phyloP scores from a whole-genome alignment of 2,329 filamentous ascomycete species.

The Colletotrichum spaethianum region DNA sequence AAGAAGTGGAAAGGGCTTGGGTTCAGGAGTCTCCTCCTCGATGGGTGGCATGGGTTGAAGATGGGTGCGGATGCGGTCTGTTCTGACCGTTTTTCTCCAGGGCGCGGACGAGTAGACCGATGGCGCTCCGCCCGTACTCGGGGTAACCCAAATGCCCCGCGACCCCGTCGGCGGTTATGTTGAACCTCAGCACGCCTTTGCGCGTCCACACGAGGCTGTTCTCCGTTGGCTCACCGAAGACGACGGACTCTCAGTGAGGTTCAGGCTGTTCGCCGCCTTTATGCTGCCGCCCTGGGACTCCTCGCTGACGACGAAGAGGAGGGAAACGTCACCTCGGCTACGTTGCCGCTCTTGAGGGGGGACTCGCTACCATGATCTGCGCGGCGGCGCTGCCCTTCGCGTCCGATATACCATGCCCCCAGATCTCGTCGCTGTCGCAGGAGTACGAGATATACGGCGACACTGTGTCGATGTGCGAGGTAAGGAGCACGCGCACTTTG shows the following conservation, averaged over 20 bases:
- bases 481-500: constrained; percentile 73
- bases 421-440: constrained; percentile 69
- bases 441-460: constrained; percentile 81
- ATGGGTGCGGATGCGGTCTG: background rate
- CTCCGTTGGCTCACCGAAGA: constrained; percentile 96
- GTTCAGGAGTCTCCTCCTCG: constrained; percentile 24
- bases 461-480: constrained; percentile 88
- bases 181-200: constrained; percentile 84
- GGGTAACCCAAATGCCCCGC: constrained; percentile 93
- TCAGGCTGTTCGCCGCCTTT: constrained; percentile 57
- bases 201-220: constrained; percentile 90
- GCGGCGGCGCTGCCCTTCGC: constrained; percentile 79
- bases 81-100: constrained; percentile 61
- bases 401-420: constrained; percentile 81
- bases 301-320: constrained; percentile 85
- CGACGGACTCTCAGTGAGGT: constrained; percentile 73
- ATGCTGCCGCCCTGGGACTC: constrained; percentile 88
- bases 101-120: constrained; percentile 82
- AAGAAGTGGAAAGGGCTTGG: constrained; percentile 41
- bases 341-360: constrained; percentile 59
- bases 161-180: constrained; percentile 78
- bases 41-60: background rate
- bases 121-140: constrained; percentile 88
- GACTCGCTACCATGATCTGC: constrained; percentile 78
- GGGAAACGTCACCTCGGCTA: constrained; percentile 66